Base-by-base conservation (phyloP, 768 basidiomycete genomes). In the Suillus hirtellus region DNA sequence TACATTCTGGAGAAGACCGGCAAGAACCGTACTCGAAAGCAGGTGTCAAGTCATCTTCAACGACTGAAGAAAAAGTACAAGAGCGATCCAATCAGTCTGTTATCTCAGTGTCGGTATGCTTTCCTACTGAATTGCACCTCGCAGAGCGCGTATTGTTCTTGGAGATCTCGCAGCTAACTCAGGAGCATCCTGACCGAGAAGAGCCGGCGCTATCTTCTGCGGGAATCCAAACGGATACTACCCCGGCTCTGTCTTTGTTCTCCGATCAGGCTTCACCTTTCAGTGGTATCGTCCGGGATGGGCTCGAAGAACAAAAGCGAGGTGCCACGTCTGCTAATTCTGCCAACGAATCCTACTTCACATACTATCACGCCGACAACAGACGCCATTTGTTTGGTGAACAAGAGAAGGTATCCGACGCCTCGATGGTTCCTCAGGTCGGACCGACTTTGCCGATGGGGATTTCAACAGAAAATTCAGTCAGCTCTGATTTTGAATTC, bases 41-140 rank as follows among this genome's bases (percentile, higher is more conserved):
- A 78, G 62, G 78, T 78, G 38, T 79, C 77, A 31, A 78, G 77
- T 64, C 78, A 79, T 44, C 70, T 78, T 53, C 77, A 78, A 66
- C 67, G 78, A 56, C 59, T 78, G 15, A 77, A 79, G 60, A 78
- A 74, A 42, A 70, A 70, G 12, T 68, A 76, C 14, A 74, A 71
- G 50, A 67, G 75, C 56, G 69, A 77, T 53, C 70, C 74, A 31
- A 59, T 70, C 21, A 72, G 77, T 78, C 63, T 34, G 78, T 76
- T 61, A 34, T 43, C 2, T 42, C 10, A 46, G 27, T 46, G 8
- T 27, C 4, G 21, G 5, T 14, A 31, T 60, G 8, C 53, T n/a
- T 60, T 35, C 10, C 34, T 47, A 40, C 55, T 60, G 63, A 53
- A 47, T 38, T 38, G 12, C 21, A 42, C 54, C 6, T 46, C 1